Base-by-base conservation (phyloP, 2,329 filamentous ascomycete species). In the Mycogone perniciosa region DNA sequence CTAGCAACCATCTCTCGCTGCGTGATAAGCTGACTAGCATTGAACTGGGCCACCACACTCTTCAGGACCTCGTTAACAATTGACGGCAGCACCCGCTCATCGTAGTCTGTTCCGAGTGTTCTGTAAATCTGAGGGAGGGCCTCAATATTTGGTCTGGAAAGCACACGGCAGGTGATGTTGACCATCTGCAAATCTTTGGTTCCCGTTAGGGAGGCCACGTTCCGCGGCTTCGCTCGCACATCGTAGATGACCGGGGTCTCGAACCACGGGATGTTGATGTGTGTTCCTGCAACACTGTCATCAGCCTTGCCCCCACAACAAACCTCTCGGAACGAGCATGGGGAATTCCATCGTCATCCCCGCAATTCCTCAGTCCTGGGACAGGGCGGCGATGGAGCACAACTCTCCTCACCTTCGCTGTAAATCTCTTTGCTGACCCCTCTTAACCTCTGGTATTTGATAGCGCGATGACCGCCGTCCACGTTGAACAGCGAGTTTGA, bases 181-280 rank as follows among this genome's bases (percentile, higher is more conserved):
- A 97, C 93, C 93, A 99, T 99, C 77, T 99, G 93, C 72, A 99
- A 76, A 73, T 99, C 93, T 79, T 99, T 99, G 66, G 93, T 99
- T 62, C 93, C 93, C 54, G 93, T 99, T 59, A 99, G 82, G 59
- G 93, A 97, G 59, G 93, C 88, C 62, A 99, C 91, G 66, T 95
- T 96, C 68, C 93, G 85, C 64, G 93, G 93, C 78, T 92, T 96
- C 54, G 93, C 93, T 73, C 93, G 92, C 62, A 99, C 93, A 71
- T 99, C 92, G 77, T 97, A 99, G 62, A 91, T 85, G 70, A 99
- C 84, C 46, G 93, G 90, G 4, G 91, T 96, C 74, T 99, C 93
- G 72, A 99, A 86, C 93, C 93, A 99, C 46, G 93, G 93, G 59
- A 99, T 84, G 61, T 86, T 84, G 66, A 99, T 76, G 72, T 99